Evolutionary conservation across 441 rosid genomes (phyloP).

Genomic region (Melastoma candidum): DNA sequence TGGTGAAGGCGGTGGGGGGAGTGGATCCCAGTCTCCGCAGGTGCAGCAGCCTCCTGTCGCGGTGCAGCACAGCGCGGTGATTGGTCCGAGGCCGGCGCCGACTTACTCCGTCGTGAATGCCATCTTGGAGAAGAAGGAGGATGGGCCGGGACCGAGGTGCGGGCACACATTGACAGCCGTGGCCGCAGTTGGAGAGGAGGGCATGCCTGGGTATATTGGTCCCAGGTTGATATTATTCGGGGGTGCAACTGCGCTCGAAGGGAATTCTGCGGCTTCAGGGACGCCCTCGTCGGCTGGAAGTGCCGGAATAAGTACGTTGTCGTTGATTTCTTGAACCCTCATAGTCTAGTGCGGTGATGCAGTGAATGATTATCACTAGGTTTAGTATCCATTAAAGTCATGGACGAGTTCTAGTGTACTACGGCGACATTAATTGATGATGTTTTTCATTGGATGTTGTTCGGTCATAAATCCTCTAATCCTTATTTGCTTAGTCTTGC

Average conservation of each 20-base stretch:
- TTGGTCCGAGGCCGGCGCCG: slow-evolving; percentile 88
- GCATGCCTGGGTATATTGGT: slow-evolving; percentile 64
- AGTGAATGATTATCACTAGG: neutral
- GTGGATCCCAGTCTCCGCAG: slow-evolving; percentile 37
- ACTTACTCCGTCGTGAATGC: slow-evolving; percentile 74
- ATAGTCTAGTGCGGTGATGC: neutral
- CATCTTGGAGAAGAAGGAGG: slow-evolving; percentile 74
- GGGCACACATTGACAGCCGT: slow-evolving; percentile 95
- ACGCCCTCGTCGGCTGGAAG: slow-evolving; percentile 90
- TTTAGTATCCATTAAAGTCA: neutral
- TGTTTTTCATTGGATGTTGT: too few species aligned
- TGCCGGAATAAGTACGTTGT: slow-evolving; percentile 81
- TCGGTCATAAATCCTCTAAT: too few species aligned
- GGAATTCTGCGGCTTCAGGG: slow-evolving; percentile 79
- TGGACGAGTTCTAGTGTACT: too few species aligned
- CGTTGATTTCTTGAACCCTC: slow-evolving; percentile 3
- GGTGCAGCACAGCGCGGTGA: slow-evolving; percentile 43
- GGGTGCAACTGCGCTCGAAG: slow-evolving; percentile 97
- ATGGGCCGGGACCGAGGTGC: slow-evolving; percentile 93
- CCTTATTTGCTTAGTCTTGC: too few species aligned
- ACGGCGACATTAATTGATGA: too few species aligned
- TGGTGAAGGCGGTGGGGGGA: slow-evolving; percentile 16
- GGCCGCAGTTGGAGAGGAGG: slow-evolving; percentile 92
- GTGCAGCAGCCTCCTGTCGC: slow-evolving; percentile 15
- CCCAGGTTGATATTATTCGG: slow-evolving; percentile 90